Percentiles rank a stretch among this genome's conserved stretches.
Conservation (phyloP, 257 asterid genomes). For the Solanum tarapatanum region DNA sequence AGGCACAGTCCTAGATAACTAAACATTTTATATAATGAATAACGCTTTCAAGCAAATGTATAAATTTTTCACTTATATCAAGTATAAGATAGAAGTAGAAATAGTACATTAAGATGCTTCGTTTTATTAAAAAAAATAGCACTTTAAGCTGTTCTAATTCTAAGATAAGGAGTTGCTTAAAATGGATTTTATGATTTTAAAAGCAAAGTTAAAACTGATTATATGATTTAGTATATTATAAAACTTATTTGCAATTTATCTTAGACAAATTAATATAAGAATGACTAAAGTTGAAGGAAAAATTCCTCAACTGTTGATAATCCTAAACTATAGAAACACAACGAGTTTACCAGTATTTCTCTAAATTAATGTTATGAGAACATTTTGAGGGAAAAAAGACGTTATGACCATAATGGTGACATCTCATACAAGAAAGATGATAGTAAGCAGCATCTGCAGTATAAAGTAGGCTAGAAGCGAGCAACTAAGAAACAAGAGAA, state of each 20-base stretch:
- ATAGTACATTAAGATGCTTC: background rate
- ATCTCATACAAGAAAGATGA: background rate
- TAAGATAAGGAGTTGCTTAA: background rate
- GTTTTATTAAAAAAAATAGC: background rate
- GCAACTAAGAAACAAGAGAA: background rate
- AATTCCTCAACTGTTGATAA: background rate
- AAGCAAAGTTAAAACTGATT: background rate
- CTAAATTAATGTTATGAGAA: background rate
- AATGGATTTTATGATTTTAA: background rate
- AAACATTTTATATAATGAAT: background rate
- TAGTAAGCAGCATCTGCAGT: background rate
- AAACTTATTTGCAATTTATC: background rate
- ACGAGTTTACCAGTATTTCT: background rate
- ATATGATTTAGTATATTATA: background rate
- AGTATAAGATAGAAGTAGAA: background rate
- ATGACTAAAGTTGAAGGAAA: background rate
- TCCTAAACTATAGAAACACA: background rate
- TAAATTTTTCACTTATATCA: background rate
- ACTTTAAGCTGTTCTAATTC: background rate
- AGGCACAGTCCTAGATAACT: background rate
- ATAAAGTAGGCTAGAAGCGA: background rate
- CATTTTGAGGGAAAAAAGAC: background rate
- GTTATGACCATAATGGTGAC: background rate
- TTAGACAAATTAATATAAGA: background rate
- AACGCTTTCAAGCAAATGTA: background rate